phyloP scores from a whole-genome alignment of 768 basidiomycete genomes.

The Tricholoma terreum region DNA sequence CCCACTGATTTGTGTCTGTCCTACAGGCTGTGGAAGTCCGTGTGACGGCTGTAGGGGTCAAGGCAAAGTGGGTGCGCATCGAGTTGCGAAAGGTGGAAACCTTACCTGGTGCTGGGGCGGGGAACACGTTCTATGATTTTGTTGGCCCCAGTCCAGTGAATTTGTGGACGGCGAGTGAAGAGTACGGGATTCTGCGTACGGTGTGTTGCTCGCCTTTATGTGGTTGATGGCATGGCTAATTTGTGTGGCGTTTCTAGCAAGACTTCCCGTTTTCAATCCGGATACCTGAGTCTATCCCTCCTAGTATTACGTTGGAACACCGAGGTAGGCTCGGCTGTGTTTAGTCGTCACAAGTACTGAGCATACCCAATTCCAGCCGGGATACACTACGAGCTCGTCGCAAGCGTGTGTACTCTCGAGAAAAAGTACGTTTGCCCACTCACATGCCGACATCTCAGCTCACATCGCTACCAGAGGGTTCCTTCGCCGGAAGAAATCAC shows the following conservation, averaged over 20 bases:
- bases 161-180: constrained; percentile 78
- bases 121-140: constrained; percentile 73
- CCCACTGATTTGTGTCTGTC: background rate
- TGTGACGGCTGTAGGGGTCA: constrained; percentile 67
- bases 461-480: constrained; percentile 55
- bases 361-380: constrained; percentile 49
- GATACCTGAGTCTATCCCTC: constrained; percentile 90
- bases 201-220: constrained; percentile 38
- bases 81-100: constrained; percentile 91
- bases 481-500: constrained; percentile 75
- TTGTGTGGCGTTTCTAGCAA: constrained; percentile 44
- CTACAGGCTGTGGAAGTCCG: constrained; percentile 83
- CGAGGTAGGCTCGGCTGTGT: constrained; percentile 45
- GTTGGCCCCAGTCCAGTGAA: constrained; percentile 81
- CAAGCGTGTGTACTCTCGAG: constrained; percentile 79
- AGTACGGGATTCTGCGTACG: constrained; percentile 65
- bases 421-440: constrained; percentile 57
- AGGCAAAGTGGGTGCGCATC: constrained; percentile 89
- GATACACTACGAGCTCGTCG: constrained; percentile 87
- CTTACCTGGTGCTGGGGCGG: constrained; percentile 64
- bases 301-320: constrained; percentile 76
- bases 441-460: background rate
- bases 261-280: constrained; percentile 90
- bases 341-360: background rate
- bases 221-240: constrained; percentile 1